Conservation (phyloP, 108 stramenopile species). For the Fistulifera solaris region DNA sequence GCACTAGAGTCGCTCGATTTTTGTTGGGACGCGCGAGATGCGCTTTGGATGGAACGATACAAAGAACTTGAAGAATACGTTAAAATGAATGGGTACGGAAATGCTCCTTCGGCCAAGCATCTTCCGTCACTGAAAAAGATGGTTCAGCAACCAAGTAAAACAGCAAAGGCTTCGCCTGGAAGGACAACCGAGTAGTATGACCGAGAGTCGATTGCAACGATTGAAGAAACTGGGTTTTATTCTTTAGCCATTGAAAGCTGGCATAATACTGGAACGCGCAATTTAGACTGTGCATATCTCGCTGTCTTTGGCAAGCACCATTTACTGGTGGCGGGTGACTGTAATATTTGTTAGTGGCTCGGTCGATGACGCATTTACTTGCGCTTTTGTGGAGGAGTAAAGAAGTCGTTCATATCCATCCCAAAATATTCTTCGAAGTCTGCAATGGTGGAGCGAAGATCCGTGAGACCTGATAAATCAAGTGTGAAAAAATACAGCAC, state of each 20-base stretch:
- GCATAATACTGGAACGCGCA: too few relatives aligned
- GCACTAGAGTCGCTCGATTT: constrained; percentile 8
- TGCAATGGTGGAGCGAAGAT: neutral
- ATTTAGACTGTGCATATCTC: too few relatives aligned
- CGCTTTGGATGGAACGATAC: constrained; percentile 3
- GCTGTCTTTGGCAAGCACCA: too few relatives aligned
- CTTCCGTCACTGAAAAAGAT: neutral
- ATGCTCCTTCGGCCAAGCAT: neutral
- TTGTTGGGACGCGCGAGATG: constrained; percentile 7
- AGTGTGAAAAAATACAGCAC: constrained; percentile 20
- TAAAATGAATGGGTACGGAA: too few relatives aligned
- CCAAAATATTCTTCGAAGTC: neutral
- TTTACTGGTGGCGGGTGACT: too few relatives aligned
- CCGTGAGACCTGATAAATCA: too few relatives aligned
- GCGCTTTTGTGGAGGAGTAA: neutral
- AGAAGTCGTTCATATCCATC: neutral
- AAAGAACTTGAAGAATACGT: neutral
- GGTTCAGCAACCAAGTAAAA: neutral
- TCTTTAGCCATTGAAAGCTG: too few relatives aligned
- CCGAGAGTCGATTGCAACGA: neutral
- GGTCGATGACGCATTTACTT: neutral
- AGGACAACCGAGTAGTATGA: constrained; percentile 2
- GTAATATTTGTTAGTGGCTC: too few relatives aligned
- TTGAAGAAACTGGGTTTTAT: constrained; percentile 3
- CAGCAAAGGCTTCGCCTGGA: neutral